phyloP scores from a whole-genome alignment of 148 eudicot genomes.

The Diospyros lotus region DNA sequence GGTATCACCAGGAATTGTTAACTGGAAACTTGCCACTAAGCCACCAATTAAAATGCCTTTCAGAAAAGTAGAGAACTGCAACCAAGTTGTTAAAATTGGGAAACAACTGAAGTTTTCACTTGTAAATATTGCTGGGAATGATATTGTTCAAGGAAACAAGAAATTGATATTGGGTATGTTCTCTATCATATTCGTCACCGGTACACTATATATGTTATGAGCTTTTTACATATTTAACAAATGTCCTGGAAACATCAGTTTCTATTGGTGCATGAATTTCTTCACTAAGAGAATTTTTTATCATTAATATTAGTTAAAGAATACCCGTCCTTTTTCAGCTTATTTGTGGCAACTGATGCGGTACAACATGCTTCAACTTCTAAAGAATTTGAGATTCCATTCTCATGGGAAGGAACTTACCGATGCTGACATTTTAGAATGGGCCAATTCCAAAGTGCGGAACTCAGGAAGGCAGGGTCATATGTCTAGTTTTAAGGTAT shows the following conservation, averaged over 20 bases:
- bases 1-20: constrained; percentile 91
- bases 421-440: constrained; percentile 84
- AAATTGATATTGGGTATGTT: constrained; percentile 81
- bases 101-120: constrained; percentile 96
- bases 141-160: constrained; percentile 97
- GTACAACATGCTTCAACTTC: constrained; percentile 88
- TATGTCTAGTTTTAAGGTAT: constrained; percentile 92
- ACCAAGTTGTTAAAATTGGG: constrained; percentile 94
- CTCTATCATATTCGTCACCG: neutral
- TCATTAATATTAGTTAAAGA: constrained; percentile 1
- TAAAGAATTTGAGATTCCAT: constrained; percentile 81
- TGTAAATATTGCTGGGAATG: constrained; percentile 97
- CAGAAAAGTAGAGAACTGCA: constrained; percentile 97
- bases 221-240: neutral
- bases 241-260: neutral
- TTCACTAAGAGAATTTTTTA: neutral
- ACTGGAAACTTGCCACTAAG: constrained; percentile 88
- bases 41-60: constrained; percentile 99
- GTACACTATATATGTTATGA: neutral
- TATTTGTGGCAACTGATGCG: constrained; percentile 99
- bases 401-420: constrained; percentile 90
- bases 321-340: constrained; percentile 51
- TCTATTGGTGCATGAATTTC: constrained; percentile 1
- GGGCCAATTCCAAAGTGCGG: constrained; percentile 84
- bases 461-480: constrained; percentile 61